A percentile compares a stretch with the other conserved stretches of the same genome.
Evolutionary conservation across 768 basidiomycete genomes (phyloP).

Genomic region (Suillus bovinus): DNA sequence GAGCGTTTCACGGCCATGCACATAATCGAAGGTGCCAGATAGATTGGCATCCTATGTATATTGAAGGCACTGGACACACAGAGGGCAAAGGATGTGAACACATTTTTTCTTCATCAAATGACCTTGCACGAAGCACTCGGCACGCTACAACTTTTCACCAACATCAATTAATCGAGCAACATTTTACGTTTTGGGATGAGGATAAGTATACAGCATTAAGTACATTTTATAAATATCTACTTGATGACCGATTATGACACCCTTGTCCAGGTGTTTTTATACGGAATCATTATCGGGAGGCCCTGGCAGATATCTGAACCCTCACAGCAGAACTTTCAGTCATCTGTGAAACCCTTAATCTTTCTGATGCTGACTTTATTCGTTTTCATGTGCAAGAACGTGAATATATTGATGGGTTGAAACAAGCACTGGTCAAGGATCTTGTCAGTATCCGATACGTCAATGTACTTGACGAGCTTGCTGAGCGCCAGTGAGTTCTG

Average conservation of each 20-base stretch:
- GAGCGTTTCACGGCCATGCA: slow-evolving; percentile 21
- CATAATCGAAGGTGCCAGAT: slow-evolving; percentile 32
- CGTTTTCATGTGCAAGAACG: too few species aligned
- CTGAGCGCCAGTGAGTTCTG: too few species aligned
- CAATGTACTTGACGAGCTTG: too few species aligned
- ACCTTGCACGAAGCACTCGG: slow-evolving; percentile 7
- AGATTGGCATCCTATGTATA: slow-evolving; percentile 27
- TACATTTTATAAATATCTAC: slow-evolving; percentile 5
- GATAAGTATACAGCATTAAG: slow-evolving; percentile 23
- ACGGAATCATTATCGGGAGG: slow-evolving; percentile 8
- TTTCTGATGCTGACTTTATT: too few species aligned
- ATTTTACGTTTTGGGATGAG: slow-evolving; percentile 21
- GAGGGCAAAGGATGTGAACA: slow-evolving; percentile 14
- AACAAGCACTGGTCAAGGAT: too few species aligned
- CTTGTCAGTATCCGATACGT: too few species aligned
- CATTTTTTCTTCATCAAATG: slow-evolving; percentile 8
- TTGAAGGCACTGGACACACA: slow-evolving; percentile 9
- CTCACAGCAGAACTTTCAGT: too few species aligned
- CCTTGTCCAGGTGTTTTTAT: neutral
- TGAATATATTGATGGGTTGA: too few species aligned
- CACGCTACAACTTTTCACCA: slow-evolving; percentile 6
- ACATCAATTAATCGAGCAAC: slow-evolving; percentile 19
- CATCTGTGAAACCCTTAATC: too few species aligned
- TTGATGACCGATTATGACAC: neutral
- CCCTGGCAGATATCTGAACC: too few species aligned